Conservation (phyloP, 352 stramenopile genomes). For the Phytophthora multivora region DNA sequence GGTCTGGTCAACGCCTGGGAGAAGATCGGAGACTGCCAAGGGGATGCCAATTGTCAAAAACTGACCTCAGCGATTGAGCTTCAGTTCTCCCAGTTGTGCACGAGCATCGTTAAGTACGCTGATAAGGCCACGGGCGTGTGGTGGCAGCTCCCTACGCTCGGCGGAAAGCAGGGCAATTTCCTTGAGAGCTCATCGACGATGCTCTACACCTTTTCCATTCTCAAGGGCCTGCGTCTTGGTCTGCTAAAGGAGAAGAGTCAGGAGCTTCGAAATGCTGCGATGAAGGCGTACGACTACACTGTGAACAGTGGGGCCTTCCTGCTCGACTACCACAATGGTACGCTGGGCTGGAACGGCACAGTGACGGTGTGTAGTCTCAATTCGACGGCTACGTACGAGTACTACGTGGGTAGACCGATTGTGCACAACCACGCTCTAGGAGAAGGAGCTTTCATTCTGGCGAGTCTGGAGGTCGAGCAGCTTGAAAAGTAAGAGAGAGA, state of each 20-base stretch:
- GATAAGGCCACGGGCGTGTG: constrained; percentile 25
- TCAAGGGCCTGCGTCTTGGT: constrained; percentile 32
- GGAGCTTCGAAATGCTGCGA: constrained; percentile 7
- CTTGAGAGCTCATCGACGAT: constrained; percentile 39
- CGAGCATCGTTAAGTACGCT: constrained; percentile 21
- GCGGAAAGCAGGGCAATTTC: constrained; percentile 28
- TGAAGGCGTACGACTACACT: constrained; percentile 31
- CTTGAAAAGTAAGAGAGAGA: constrained; percentile 12
- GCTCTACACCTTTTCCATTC: constrained; percentile 39
- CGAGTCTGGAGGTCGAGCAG: constrained; percentile 30
- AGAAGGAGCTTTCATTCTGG: constrained; percentile 28
- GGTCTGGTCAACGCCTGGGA: constrained; percentile 35
- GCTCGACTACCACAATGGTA: constrained; percentile 23
- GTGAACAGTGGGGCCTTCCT: constrained; percentile 24
- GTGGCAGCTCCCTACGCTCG: constrained; percentile 34
- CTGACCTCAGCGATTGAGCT: constrained; percentile 18
- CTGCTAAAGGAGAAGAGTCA: constrained; percentile 22
- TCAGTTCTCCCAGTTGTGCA: constrained; percentile 23
- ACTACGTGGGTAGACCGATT: constrained; percentile 29
- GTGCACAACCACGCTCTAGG: constrained; percentile 29
- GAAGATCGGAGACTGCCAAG: constrained; percentile 17
- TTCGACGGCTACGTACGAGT: constrained; percentile 33
- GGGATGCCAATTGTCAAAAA: constrained; percentile 4
- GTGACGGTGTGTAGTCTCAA: constrained; percentile 35
- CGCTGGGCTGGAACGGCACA: constrained; percentile 29